Base-by-base conservation (phyloP, 2,329 filamentous ascomycete genomes). In the Alternaria ventricosa region DNA sequence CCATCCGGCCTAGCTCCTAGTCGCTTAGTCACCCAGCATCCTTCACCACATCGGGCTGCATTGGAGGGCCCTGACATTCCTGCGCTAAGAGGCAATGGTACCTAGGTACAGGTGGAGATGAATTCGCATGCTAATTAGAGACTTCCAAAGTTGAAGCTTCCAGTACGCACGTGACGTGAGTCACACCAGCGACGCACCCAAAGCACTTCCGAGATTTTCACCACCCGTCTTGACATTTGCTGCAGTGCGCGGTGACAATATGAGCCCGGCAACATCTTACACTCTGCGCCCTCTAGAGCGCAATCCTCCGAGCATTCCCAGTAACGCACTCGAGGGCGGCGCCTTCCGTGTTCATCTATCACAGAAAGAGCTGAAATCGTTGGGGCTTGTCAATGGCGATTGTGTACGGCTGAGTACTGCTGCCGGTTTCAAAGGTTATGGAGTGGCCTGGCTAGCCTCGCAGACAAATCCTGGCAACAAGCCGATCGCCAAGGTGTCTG, bases 401-500 rank as follows among this genome's bases (percentile, higher is more conserved):
- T 76, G 86, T 12, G 89, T 88, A 71, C 82, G 82, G n/a, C 73
- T 89, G 20, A 82, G 77, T 65, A 83, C 80, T 56, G 50, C 75
- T 43, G 78, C 81, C 51, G 83, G 80, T 22, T 66, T 75, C 11
- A 77, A 80, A n/a, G 87, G 84, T 50, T 83, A 84, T 55, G 89
- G 87, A n/a, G 85, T 91, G 70, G 88, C 87, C 11, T 91, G 89
- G 89, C 81, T 84, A 44, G 86, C 87, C 4, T 75, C 83, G 36
- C 82, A 83, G 60, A 79, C 79, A 3, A 82, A 81, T 28, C 66
- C 75, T 20, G 76, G 75, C 20, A 79, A 75, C 61, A 80, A 80
- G 59, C 71, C 73, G 4, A 76, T 80, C 50, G 78, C 76, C 23
- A 94, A 83, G 88, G 92, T 82, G 90, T 81, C 92, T 22, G 90